Conservation (phyloP, 768 basidiomycete genomes). For the Coprinopsis cinerea region DNA sequence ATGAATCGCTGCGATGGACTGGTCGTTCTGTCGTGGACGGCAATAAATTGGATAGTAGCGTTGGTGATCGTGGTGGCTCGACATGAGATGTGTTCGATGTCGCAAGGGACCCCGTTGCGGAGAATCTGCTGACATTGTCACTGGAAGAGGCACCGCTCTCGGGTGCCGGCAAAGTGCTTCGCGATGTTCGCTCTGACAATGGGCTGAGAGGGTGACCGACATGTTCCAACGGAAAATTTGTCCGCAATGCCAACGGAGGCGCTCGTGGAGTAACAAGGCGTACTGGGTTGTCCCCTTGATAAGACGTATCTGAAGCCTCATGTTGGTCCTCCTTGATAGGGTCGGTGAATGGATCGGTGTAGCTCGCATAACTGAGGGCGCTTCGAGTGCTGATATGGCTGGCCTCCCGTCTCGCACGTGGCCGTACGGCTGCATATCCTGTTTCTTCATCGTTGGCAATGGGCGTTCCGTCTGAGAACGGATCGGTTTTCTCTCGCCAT, state of each 20-base stretch:
- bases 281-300: constrained; percentile 12
- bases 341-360: constrained; percentile 42
- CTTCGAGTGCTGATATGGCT: constrained; percentile 34
- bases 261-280: constrained; percentile 14
- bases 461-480: constrained; percentile 35
- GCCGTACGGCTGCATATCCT: constrained; percentile 21
- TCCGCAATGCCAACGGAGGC: constrained; percentile 23
- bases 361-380: constrained; percentile 29
- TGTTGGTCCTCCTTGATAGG: constrained; percentile 28
- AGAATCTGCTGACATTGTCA: constrained; percentile 21
- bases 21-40: constrained; percentile 27
- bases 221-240: constrained; percentile 28
- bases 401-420: constrained; percentile 24
- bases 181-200: constrained; percentile 32
- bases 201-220: constrained; percentile 31
- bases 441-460: constrained; percentile 31
- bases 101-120: constrained; percentile 19
- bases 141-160: constrained; percentile 20
- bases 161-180: constrained; percentile 24
- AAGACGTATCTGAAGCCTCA: constrained; percentile 20
- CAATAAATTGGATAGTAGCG: constrained; percentile 12
- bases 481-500: constrained; percentile 44
- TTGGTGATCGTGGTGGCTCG: constrained; percentile 29
- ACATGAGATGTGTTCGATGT: constrained; percentile 35
- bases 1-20: constrained; percentile 62